Evolutionary conservation across 2,329 filamentous ascomycete genomes (phyloP), one percentile per base, ranked within the genome.

Genomic region (Penicillium sp.): DNA sequence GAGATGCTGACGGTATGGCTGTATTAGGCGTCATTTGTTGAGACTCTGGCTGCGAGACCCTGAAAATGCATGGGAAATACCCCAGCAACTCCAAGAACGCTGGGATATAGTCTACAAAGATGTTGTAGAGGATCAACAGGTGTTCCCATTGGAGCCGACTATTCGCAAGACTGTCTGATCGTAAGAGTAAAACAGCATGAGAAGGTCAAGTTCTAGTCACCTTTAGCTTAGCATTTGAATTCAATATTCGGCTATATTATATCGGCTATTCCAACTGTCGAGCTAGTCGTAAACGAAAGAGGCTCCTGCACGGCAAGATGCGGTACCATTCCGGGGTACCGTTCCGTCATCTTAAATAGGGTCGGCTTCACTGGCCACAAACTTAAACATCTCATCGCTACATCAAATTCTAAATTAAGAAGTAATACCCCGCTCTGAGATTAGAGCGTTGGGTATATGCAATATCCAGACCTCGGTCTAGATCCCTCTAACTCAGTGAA

Each of bases 1-100:
- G 39, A 40, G 23, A 9, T 19, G 6, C 34, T 41, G 11, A 50
- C 62, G 11, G 4, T 29, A 16, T 65, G 33, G 58, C 34, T 40
- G 15, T 49, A 38, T n/a, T 45, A 75, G 73, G 53, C 73, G 79
- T 16, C 79, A 82, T 70, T 61, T 81, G 5, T 56, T 82, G 2
- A 67, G 78, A 8, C 66, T 81, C 16, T 82, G 79, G 79, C 65
- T 81, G 53, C 70, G 78, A 13, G 78, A 82, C 56, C 72, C 75
- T 3, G 78, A 81, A 55, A 65, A 76, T 61, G 75, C 74, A 2
- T 82, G 79, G 79, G 60, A 72, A 11, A 80, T 73, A 1, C 79
- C 79, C 0, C 64, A 64, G 16, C 63, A 64, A 6, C 62, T 81
- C 31, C 58, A 68, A 47, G 54, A 59, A 16, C 69, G 75, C 25